Conservation (phyloP, 202 grass and related monocot species). For the Saccharum hybrid region DNA sequence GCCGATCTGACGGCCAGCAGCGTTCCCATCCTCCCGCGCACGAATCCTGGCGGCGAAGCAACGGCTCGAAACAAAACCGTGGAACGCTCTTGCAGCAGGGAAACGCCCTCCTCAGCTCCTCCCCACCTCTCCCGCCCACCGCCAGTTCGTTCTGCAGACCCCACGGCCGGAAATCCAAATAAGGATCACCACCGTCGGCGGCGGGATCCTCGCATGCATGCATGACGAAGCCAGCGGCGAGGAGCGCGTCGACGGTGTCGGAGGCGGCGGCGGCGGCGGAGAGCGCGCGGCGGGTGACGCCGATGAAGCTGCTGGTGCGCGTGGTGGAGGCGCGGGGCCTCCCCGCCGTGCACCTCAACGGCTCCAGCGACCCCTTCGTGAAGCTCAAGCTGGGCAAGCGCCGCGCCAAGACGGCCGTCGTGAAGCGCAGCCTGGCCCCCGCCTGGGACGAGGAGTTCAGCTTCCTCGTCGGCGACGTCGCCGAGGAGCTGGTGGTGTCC, state of each 20-base stretch:
- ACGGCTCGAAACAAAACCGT: constrained; percentile 13
- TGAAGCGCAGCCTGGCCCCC: constrained; percentile 64
- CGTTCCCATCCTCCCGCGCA: not conserved
- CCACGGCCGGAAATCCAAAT: no score
- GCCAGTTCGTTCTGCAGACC: not conserved
- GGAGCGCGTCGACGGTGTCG: constrained; percentile 33
- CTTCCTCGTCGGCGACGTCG: constrained; percentile 64
- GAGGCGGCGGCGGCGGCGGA: constrained; percentile 1
- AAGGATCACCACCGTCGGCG: not conserved
- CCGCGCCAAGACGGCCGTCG: constrained; percentile 61
- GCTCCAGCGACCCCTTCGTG: constrained; percentile 69
- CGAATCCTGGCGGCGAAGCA: constrained; percentile 12
- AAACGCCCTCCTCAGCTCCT: not conserved
- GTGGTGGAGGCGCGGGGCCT: constrained; percentile 77
- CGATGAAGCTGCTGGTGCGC: constrained; percentile 71
- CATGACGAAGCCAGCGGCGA: constrained; percentile 40
- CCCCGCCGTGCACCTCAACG: constrained; percentile 53
- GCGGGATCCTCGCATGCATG: not conserved
- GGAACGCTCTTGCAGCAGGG: constrained; percentile 19
- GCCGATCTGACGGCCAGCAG: not conserved
- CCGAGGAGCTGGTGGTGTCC: constrained; percentile 58
- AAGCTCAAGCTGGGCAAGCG: constrained; percentile 69
- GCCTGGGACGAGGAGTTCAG: constrained; percentile 75
- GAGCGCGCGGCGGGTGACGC: constrained; percentile 19
- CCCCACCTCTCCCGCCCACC: not conserved